phyloP scores from a whole-genome alignment of 805 yeast species.

The Komagataella populi region DNA sequence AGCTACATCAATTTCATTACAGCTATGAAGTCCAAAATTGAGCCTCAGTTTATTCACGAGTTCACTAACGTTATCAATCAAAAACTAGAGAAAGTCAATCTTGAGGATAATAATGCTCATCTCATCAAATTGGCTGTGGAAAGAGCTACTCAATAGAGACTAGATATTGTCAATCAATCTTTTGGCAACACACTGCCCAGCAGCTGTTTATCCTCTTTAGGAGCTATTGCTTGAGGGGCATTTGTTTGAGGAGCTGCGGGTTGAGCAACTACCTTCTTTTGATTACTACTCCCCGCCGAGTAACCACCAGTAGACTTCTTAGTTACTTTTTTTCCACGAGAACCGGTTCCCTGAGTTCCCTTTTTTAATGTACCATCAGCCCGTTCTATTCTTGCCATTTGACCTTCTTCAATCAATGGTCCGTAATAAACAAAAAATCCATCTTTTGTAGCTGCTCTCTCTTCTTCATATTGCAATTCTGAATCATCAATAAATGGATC shows the following conservation, averaged over 20 bases:
- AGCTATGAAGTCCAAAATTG: background rate
- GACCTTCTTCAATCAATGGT: conserved; percentile 57
- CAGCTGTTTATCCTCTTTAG: background rate
- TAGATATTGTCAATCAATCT: background rate
- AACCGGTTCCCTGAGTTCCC: background rate
- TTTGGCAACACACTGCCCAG: background rate
- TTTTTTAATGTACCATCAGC: conserved; percentile 2
- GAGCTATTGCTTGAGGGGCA: background rate
- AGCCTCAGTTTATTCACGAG: background rate
- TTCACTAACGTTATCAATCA: background rate
- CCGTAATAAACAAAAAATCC: conserved; percentile 96
- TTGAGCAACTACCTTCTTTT: background rate
- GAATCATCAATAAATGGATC: conserved; percentile 97
- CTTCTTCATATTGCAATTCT: conserved; percentile 87
- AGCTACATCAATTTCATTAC: background rate
- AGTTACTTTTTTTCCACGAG: background rate
- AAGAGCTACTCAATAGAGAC: background rate
- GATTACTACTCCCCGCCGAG: background rate
- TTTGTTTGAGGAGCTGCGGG: background rate
- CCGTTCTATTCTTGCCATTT: conserved; percentile 28
- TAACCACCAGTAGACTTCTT: background rate
- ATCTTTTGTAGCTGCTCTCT: conserved; percentile 81
- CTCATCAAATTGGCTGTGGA: background rate
- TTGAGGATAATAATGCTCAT: background rate
- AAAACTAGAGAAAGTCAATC: background rate